phyloP scores from a whole-genome alignment of 2,329 filamentous ascomycete genomes.

The Fusarium concolor region DNA sequence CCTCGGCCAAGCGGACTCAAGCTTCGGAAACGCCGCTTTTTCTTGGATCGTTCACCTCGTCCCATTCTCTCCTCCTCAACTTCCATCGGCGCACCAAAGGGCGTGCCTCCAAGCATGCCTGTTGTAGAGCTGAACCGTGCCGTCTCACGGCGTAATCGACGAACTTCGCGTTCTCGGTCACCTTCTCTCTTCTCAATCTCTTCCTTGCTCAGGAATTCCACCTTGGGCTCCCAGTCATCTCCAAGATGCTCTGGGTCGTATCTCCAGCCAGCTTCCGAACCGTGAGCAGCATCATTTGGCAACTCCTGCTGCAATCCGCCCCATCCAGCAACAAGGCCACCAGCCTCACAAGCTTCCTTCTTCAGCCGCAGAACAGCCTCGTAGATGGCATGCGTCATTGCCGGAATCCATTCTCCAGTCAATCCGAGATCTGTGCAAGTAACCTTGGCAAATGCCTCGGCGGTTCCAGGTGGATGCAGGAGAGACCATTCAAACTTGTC shows the following conservation, averaged over 20 bases:
- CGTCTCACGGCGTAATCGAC: slow-evolving; percentile 88
- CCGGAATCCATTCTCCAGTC: slow-evolving; percentile 91
- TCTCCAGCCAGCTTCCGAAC: slow-evolving; percentile 89
- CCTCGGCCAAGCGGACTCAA: slow-evolving; percentile 80
- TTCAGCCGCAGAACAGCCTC: slow-evolving; percentile 92
- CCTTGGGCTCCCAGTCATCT: slow-evolving; percentile 85
- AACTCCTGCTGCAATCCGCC: slow-evolving; percentile 72
- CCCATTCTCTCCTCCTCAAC: slow-evolving; percentile 86
- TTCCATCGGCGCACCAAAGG: slow-evolving; percentile 67
- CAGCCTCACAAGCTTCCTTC: slow-evolving; percentile 95
- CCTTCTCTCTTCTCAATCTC: slow-evolving; percentile 98
- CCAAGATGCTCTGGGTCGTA: slow-evolving; percentile 93
- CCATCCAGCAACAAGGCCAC: slow-evolving; percentile 82
- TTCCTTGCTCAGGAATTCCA: slow-evolving; percentile 87
- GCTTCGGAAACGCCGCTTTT: slow-evolving; percentile 92
- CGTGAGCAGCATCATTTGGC: slow-evolving; percentile 88
- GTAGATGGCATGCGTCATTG: slow-evolving; percentile 96
- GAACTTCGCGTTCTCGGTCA: slow-evolving; percentile 90
- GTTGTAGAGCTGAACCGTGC: slow-evolving; percentile 90
- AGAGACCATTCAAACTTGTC: slow-evolving; percentile 99
- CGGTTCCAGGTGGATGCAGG: slow-evolving; percentile 88
- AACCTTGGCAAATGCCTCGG: slow-evolving; percentile 90
- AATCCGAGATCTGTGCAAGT: slow-evolving; percentile 94
- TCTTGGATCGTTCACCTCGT: slow-evolving; percentile 91
- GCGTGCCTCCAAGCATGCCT: slow-evolving; percentile 81